Base-by-base conservation (phyloP, 148 eudicot genomes). In the Arbutus unedo region DNA sequence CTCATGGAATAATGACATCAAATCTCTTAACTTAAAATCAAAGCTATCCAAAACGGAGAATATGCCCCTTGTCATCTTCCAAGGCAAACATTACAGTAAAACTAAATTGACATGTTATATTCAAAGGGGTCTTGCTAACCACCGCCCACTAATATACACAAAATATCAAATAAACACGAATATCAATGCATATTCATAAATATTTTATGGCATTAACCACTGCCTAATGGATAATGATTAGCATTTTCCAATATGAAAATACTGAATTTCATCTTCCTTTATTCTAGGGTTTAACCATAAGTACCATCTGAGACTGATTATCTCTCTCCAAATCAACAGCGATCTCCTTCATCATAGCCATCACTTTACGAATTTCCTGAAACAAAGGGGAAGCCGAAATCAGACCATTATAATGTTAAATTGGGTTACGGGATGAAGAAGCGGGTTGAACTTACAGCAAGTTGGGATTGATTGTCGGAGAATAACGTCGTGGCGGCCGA, bases 281-380 rank as follows among this genome's bases (percentile, higher is more conserved):
- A 66, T 25, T 13, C 21, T 77, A 88, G 85, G 90, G 91, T 76
- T 86, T 67, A 74, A 44, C 44, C 7, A 8, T 41, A 71, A 56
- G 74, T 74, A 93, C 98, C 96, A 89, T 79, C 15, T 89, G 80
- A 13, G 91, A 59, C 59, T 85, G 82, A 74, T 92, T 87, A 45
- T 84, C 87, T 43, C 79, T 87, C 93, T 95, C 98, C 85, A 92
- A 82, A 81, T 90, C 93, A 7, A 95, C 89, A 5, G 91, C 98
- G 6, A 93, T 49, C 6, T 93, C 98, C 84, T 91, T 93, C 90
- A 92, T 85, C 67, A 79, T 74, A 16, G 1, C 49, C 6, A 91
- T 72, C 15, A 89, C 62, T 78, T 85, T 93, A 47, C 93, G 91
- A 76, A 93, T 92, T 54, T 95, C 98, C 98, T 95, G 85, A 54